Base-by-base conservation (phyloP, 106 monocot species). In the Dactylorhiza incarnata region DNA sequence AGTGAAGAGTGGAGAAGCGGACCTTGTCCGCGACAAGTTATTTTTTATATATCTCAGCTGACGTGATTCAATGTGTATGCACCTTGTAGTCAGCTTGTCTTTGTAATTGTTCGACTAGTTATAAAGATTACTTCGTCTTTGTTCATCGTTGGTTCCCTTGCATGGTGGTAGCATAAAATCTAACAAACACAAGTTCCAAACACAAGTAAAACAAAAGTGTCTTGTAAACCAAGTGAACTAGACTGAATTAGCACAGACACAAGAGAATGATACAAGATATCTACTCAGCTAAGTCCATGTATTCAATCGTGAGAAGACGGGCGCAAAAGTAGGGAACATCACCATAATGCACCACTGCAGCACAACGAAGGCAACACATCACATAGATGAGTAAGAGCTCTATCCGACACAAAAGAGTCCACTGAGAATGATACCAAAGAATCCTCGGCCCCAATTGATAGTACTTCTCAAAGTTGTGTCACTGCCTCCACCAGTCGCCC, bases 201-300 rank as follows among this genome's bases (percentile, higher is more conserved):
- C 19, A 63, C 63, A 62, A 25, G 25, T 2, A 9, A 25, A 19
- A 59, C 12, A 20, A n/a, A 5, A 6, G 22, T 5, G 59, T 22
- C n/a, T 7, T 19, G n/a, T 56, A 56, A 56, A 56, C 56, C 17
- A 63, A 63, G n/a, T n/a, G n/a, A n/a, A 7, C 4, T 25, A 63
- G 63, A 24, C 7, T 26, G 25, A 63, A 63, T 9, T 63, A 25
- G 24, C 2, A 63, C 11, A n/a, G n/a, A 8, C 8, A 24, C 9
- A 24, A 66, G 6, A 44, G 29, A 20, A 0, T 24, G n/a, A 70
- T 7, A 51, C 74, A 16, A 59, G 6, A 58, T 22, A 94, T 94
- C 91, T 99, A 94, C 74, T 99, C 97, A 6, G 97, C 97, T 56
- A 99, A 79, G 78, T 99, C 96, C 93, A 99, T 99, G 73, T 99